phyloP scores from a whole-genome alignment of 352 stramenopile genomes.

The Globisporangium parvum region DNA sequence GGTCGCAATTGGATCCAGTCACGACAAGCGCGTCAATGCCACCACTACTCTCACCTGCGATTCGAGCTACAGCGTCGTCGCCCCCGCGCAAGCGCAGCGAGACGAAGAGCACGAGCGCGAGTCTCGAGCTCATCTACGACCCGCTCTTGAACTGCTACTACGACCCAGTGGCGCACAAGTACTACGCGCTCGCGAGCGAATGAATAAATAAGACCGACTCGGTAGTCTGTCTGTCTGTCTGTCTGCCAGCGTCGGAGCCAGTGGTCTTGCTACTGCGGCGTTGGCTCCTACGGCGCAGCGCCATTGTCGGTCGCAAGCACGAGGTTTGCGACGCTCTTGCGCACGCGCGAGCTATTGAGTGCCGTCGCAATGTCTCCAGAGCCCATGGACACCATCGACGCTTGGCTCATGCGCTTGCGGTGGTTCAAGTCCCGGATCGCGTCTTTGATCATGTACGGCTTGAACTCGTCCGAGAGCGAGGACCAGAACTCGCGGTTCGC shows the following conservation, averaged over 20 bases:
- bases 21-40: not conserved
- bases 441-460: constrained; percentile 82
- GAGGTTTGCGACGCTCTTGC: constrained; percentile 11
- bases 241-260: not conserved
- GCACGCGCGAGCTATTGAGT: constrained; percentile 6
- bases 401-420: constrained; percentile 30
- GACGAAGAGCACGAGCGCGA: not conserved
- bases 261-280: not conserved
- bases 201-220: constrained; percentile 26
- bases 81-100: not conserved
- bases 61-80: not conserved
- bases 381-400: not conserved
- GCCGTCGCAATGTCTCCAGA: not conserved
- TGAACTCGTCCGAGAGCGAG: constrained; percentile 73
- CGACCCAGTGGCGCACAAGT: constrained; percentile 76
- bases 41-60: not conserved
- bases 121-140: constrained; percentile 80
- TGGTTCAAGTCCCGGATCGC: constrained; percentile 47
- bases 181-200: constrained; percentile 56
- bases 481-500: constrained; percentile 83
- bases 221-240: not conserved
- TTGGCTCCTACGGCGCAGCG: not conserved
- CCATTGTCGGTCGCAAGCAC: constrained; percentile 9
- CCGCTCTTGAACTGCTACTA: constrained; percentile 81
- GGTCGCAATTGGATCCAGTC: constrained; percentile 15